A percentile compares a stretch with the other conserved stretches of the same genome.
These are phyloP conservation scores for Chrysoporthe deuterocubensis DNA, from an alignment of 2,329 filamentous ascomycete species.

Conservation along the genomic window DNA sequence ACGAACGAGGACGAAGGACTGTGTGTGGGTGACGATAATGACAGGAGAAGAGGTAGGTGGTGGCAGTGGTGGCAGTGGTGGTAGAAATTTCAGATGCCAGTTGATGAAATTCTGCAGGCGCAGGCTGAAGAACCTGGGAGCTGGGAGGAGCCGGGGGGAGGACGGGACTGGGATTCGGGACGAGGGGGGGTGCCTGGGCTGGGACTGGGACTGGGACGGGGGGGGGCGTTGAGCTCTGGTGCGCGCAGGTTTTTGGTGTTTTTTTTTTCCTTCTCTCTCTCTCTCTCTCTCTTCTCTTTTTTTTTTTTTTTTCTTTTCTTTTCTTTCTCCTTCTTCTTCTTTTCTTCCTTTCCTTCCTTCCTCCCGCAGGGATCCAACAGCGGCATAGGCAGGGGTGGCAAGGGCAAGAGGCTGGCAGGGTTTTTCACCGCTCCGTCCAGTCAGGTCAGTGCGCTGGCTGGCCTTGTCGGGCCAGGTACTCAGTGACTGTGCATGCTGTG, in stretches of 20 bases:
- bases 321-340: neutral
- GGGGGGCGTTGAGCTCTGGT: neutral
- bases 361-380: conserved; percentile 2
- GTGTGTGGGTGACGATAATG: neutral
- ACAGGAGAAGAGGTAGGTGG: neutral
- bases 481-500: neutral
- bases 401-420: neutral
- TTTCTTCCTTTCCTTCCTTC: neutral
- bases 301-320: neutral
- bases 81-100: conserved; percentile 3
- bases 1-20: neutral
- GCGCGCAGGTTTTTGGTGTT: neutral
- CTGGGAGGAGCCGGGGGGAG: conserved; percentile 4
- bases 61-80: neutral
- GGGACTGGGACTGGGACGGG: neutral
- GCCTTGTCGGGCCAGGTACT: neutral
- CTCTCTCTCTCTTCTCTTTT: neutral
- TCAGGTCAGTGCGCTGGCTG: conserved; percentile 2
- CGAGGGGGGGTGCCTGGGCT: neutral
- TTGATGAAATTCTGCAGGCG: conserved; percentile 9
- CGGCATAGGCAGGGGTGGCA: neutral
- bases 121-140: conserved; percentile 6
- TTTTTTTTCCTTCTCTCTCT: neutral
- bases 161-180: conserved; percentile 4
- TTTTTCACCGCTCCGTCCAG: conserved; percentile 9